These are phyloP conservation scores for Talaromyces sp. DNA, from an alignment of 2,329 filamentous ascomycete genomes.

Conservation along the genomic window DNA sequence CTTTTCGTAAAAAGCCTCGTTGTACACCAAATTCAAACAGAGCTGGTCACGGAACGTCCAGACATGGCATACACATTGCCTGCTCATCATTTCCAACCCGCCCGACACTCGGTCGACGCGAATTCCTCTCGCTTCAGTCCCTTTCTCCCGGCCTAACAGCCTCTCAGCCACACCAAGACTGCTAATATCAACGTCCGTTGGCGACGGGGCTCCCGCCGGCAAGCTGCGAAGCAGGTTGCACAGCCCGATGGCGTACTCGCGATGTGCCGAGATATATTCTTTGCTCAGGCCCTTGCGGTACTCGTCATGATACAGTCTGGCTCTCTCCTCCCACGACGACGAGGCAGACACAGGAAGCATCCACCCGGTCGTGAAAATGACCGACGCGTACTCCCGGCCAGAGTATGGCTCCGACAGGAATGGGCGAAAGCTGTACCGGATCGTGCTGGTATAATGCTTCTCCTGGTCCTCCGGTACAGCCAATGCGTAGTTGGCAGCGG, in stretches of 20 bases:
- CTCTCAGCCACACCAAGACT: constrained; percentile 16
- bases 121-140: constrained; percentile 16
- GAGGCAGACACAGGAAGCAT: constrained; percentile 12
- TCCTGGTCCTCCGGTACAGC: constrained; percentile 12
- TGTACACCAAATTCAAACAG: constrained; percentile 28
- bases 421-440: constrained; percentile 24
- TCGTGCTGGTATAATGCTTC: constrained; percentile 27
- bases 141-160: constrained; percentile 19
- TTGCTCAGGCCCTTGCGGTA: constrained; percentile 17
- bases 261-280: constrained; percentile 22
- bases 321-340: constrained; percentile 15
- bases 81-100: constrained; percentile 28
- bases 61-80: constrained; percentile 24
- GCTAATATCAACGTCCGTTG: constrained; percentile 25
- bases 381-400: constrained; percentile 18
- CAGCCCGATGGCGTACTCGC: constrained; percentile 23
- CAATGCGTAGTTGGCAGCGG: constrained; percentile 22
- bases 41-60: constrained; percentile 32
- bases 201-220: constrained; percentile 18
- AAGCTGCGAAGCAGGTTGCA: constrained; percentile 18
- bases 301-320: constrained; percentile 16
- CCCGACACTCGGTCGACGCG: constrained; percentile 23
- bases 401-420: constrained; percentile 25
- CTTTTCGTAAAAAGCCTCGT: constrained; percentile 26
- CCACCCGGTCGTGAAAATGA: constrained; percentile 14